Evolutionary conservation across 2,329 filamentous ascomycete genomes (phyloP), one percentile per base, ranked within the genome.

Genomic region (Colletotrichum agaves): DNA sequence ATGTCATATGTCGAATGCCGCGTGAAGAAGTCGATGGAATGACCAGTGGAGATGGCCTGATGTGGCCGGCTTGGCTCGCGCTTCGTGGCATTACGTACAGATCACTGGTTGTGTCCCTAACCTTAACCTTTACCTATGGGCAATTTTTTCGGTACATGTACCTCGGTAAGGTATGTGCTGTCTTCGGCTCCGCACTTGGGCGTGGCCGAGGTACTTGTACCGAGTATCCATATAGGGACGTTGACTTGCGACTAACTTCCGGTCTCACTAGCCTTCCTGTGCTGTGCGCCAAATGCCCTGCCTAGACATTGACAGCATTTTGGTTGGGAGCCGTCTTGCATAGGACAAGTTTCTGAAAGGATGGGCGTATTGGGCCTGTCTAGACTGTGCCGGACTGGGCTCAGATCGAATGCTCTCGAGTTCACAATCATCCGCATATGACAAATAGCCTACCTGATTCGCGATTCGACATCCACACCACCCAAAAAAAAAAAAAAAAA

Each of bases 21-120:
- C 60, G 50, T 63, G 44, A 23, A 52, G 33, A 27, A 63, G 37
- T 37, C 31, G 44, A 49, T 46, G 60, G 60, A 56, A 63, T 53
- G 58, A 37, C 56, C 41, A 19, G 50, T 63, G 52, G 31, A 31
- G 17, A 50, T 58, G 60, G 46, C 13, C 44, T 57, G 46, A 63
- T 53, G 46, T 43, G 49, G 19, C 17, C 23, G 44, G 31, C 50
- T 41, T 50, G 52, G 35, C 46, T 27, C 5, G 44, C 19, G 46
- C 33, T 47, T 35, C 46, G 46, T 33, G 21, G 31, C 44, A 27
- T 41, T 23, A 19, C 8, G 19, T 37, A 19, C 33, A 46, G 19
- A 27, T 39, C 15, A 31, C 19, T 49, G 21, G 21, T 23, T 41
- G 44, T 21, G 19, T 49, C n/a, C n/a, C n/a, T n/a, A n/a, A n/a